phyloP scores from a whole-genome alignment of 805 yeast species.

The Saturnispora besseyi region DNA sequence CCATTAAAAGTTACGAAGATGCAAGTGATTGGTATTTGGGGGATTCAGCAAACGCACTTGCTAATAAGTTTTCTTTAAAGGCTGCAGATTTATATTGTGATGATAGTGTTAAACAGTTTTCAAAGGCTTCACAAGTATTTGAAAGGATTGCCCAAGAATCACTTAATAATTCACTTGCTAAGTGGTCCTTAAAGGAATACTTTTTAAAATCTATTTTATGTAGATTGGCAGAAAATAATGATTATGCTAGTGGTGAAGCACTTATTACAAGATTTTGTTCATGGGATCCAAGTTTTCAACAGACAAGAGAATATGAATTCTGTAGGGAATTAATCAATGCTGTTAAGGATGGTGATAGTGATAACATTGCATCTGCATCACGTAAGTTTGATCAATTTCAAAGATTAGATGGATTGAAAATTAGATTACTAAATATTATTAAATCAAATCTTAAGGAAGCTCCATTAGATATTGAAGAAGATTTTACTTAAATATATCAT shows the following conservation, averaged over 20 bases:
- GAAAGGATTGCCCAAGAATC: conserved; percentile 72
- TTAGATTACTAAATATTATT: conserved; percentile 71
- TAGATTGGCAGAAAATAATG: conserved; percentile 66
- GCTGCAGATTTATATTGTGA: conserved; percentile 84
- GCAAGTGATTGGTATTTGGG: conserved; percentile 95
- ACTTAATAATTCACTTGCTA: conserved; percentile 62
- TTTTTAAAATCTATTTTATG: conserved; percentile 78
- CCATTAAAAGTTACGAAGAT: conserved; percentile 72
- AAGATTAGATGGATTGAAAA: conserved; percentile 86
- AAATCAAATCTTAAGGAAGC: conserved; percentile 39
- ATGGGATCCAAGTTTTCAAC: conserved; percentile 69
- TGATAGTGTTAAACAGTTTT: conserved; percentile 50
- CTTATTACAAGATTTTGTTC: conserved; percentile 52
- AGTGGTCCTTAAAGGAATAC: conserved; percentile 91
- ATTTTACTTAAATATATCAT: conserved; percentile 21
- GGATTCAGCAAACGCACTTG: conserved; percentile 86
- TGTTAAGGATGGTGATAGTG: conserved; percentile 73
- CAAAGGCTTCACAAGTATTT: conserved; percentile 66
- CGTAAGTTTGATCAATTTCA: conserved; percentile 80
- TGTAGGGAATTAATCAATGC: conserved; percentile 59
- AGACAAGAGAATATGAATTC: conserved; percentile 69
- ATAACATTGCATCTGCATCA: conserved; percentile 62
- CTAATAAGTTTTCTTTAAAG: conserved; percentile 80
- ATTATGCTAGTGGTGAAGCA: conserved; percentile 76
- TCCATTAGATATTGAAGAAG: conserved; percentile 28